Percentiles rank a stretch among this genome's conserved stretches.
Conservation (phyloP, 495 filamentous ascomycete species). For the Oleoguttula mirabilis region DNA sequence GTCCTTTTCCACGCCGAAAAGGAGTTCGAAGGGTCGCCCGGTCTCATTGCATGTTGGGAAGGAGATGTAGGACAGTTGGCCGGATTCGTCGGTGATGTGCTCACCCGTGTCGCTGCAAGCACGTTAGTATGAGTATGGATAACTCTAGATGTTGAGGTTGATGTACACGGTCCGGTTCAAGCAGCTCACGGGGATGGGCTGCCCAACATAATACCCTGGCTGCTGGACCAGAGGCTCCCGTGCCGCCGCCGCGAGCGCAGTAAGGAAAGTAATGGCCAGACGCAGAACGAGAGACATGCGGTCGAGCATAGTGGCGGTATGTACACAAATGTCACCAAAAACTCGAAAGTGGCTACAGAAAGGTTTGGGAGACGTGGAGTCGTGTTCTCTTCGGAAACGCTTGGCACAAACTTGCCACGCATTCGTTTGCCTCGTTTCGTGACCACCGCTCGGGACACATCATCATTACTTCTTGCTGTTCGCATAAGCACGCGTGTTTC, state of each 20-base stretch:
- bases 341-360: no score
- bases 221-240: conserved; percentile 21
- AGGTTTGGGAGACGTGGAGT: no score
- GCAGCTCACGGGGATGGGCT: conserved; percentile 50
- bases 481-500: no score
- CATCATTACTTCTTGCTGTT: no score
- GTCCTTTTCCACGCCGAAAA: conserved; percentile 71
- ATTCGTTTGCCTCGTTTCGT: no score
- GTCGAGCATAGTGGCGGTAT: conserved; percentile 7
- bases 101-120: conserved; percentile 12
- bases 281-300: conserved; percentile 6
- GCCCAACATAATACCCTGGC: conserved; percentile 31
- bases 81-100: conserved; percentile 65
- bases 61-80: conserved; percentile 85
- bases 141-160: not conserved
- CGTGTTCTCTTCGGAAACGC: no score
- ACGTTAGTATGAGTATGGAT: not conserved
- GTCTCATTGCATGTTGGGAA: conserved; percentile 92
- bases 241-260: conserved; percentile 16
- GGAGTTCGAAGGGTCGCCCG: conserved; percentile 61
- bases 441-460: no score
- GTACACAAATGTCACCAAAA: no score
- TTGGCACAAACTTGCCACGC: no score
- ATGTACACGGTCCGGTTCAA: conserved; percentile 56
- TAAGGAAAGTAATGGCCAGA: conserved; percentile 20